Evolutionary conservation across 257 asterid genomes (phyloP).

Genomic region (Agastache rugosa): DNA sequence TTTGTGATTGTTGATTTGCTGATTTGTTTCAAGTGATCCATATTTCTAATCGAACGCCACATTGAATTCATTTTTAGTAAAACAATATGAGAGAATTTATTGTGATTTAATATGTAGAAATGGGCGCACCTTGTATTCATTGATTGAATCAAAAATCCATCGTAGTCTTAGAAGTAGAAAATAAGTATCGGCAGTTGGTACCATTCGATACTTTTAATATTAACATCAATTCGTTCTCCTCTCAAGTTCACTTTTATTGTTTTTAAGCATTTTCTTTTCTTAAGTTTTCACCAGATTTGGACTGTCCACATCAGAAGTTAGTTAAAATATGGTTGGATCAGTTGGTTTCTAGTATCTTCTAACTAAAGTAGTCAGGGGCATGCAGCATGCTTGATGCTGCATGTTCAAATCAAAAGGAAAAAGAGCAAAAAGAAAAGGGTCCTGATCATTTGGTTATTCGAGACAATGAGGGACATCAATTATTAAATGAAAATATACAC

Average conservation of each 20-base stretch:
- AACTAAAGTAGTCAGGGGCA: slow-evolving; percentile 5
- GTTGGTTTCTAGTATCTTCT: slow-evolving; percentile 21
- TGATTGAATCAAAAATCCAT: not conserved
- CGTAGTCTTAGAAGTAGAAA: not conserved
- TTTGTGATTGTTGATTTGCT: too few species aligned
- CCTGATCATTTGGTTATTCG: not conserved
- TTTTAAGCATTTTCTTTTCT: not conserved
- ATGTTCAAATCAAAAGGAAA: not conserved
- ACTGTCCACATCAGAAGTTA: slow-evolving; percentile 12
- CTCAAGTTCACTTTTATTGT: not conserved
- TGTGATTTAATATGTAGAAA: not conserved
- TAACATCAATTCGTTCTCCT: not conserved
- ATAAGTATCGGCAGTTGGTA: not conserved
- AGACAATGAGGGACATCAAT: slow-evolving; percentile 1
- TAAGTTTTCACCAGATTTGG: not conserved
- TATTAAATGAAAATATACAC: not conserved
- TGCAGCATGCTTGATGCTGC: not conserved
- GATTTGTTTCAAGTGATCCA: too few species aligned
- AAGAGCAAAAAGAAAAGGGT: not conserved
- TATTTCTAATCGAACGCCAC: too few species aligned
- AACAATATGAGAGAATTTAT: not conserved
- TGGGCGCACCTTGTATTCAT: not conserved
- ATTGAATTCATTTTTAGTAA: too few species aligned
- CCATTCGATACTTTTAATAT: not conserved
- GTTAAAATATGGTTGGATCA: slow-evolving; percentile 15